Evolutionary conservation across 1,139 yeast species (phyloP), one percentile per base, ranked within the genome.

Genomic region (Blastobotrys illinoisensis): DNA sequence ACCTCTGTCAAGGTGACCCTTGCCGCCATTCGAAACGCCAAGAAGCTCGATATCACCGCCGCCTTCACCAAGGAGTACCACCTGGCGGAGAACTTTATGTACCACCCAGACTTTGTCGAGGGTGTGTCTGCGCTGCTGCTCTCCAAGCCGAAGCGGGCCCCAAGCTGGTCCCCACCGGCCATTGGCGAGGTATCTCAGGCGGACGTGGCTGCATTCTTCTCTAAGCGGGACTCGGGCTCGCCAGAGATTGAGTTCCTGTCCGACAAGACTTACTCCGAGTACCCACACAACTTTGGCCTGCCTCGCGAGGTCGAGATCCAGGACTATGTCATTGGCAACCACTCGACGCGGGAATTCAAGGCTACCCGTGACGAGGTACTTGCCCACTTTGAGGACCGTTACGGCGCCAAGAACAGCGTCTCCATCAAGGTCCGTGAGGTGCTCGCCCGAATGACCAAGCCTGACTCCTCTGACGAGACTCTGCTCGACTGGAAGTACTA

Each of bases 231-330:
- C 47, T 53, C 71, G 13, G 52, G 54, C 2, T 54, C 65, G 26
- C 58, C 63, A 18, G 63, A 60, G 32, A 58, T 81, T 63, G 71
- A 79, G 58, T 69, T 74, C 62, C 74, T 71, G 66, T 75, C 58
- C 43, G 78, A 80, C 50, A 71, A 78, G 53, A 80, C 85, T 62
- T 88, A 79, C 72, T 71, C 71, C 47, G 70, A 78, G 52, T 87
- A 91, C 68, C 96, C 96, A 36, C 82, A 79, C 71, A 78, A 80
- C 65, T 86, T 81, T 78, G 96, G 96, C 40, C 78, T 93, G 61
- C 98, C 98, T 52, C 75, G 80, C 13, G 87, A 85, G 70, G 61
- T 66, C 51, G 85, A 82, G 56, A 76, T 82, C 56, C 77, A 79
- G 62, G 73, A 74, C 54, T 86, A 77, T 68, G 80, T 86, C 52